phyloP scores from a whole-genome alignment of 139 green algal species.

The Chlamydomonas sphaeroides region DNA sequence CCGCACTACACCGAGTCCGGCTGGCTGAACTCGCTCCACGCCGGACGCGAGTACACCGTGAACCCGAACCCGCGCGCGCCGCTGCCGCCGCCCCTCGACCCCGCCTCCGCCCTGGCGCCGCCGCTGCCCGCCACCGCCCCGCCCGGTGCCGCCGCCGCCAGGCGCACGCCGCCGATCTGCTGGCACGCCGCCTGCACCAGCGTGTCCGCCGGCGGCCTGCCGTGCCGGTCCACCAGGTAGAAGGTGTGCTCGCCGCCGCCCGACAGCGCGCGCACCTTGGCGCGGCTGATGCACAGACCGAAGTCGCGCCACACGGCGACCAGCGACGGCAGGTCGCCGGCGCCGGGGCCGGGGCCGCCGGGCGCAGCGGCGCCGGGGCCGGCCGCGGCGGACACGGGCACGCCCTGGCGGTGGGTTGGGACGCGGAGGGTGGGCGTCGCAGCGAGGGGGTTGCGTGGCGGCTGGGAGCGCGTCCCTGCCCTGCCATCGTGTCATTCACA shows the following conservation, averaged over 20 bases:
- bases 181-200: slow-evolving; percentile 33
- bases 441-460: too few species aligned
- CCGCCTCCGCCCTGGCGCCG: not conserved
- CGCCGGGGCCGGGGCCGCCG: not conserved
- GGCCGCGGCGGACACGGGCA: not conserved
- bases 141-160: not conserved
- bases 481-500: too few species aligned
- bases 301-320: slow-evolving; percentile 57
- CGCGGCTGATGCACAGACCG: slow-evolving; percentile 58
- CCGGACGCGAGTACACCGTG: not conserved
- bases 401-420: too few species aligned
- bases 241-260: slow-evolving; percentile 29
- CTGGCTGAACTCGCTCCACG: too few species aligned
- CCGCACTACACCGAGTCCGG: too few species aligned
- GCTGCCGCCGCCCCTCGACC: too few species aligned
- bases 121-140: not conserved
- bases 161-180: slow-evolving; percentile 32
- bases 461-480: too few species aligned
- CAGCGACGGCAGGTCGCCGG: slow-evolving; percentile 44
- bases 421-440: too few species aligned
- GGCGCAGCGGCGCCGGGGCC: not conserved
- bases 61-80: slow-evolving; percentile 11
- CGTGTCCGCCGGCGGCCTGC: slow-evolving; percentile 19
- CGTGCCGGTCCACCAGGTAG: slow-evolving; percentile 29
- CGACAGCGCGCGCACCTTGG: slow-evolving; percentile 46